These are phyloP conservation scores for Cadophora malorum DNA, from an alignment of 2,329 filamentous ascomycete species.

Conservation along the genomic window DNA sequence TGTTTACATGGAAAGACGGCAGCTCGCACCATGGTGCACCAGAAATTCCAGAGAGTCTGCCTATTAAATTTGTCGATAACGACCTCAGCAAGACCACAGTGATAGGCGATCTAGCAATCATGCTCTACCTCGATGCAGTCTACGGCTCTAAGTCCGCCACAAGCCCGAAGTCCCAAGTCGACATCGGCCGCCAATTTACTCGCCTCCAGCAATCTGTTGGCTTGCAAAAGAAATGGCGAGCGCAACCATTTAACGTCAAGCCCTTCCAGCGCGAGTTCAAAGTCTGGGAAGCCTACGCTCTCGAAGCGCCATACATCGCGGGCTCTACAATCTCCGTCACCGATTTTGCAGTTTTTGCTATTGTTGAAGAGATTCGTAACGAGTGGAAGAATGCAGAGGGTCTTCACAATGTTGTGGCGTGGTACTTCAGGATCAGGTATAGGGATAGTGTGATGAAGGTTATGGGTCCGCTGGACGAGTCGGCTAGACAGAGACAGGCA, in stretches of 20 bases:
- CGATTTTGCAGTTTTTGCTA: slow-evolving; percentile 65
- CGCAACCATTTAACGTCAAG: slow-evolving; percentile 34
- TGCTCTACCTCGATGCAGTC: slow-evolving; percentile 66
- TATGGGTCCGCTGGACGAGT: slow-evolving; percentile 25
- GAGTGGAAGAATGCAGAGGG: slow-evolving; percentile 44
- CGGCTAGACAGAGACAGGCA: slow-evolving; percentile 7
- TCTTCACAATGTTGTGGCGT: slow-evolving; percentile 43
- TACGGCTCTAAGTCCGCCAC: slow-evolving; percentile 46
- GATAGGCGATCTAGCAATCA: slow-evolving; percentile 58
- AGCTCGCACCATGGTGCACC: slow-evolving; percentile 31
- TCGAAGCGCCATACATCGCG: slow-evolving; percentile 51
- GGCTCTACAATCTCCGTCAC: slow-evolving; percentile 52
- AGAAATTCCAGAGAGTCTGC: slow-evolving; percentile 36
- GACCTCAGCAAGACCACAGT: slow-evolving; percentile 55
- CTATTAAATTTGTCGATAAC: slow-evolving; percentile 62
- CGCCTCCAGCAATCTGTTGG: slow-evolving; percentile 36
- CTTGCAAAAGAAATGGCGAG: slow-evolving; percentile 38
- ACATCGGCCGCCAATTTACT: slow-evolving; percentile 41
- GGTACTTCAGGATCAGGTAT: slow-evolving; percentile 34
- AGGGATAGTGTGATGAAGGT: slow-evolving; percentile 32
- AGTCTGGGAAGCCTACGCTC: slow-evolving; percentile 34
- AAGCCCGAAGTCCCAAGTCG: slow-evolving; percentile 21
- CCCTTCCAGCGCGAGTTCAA: slow-evolving; percentile 43
- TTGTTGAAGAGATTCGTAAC: slow-evolving; percentile 55
- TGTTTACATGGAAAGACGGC: slow-evolving; percentile 42